phyloP scores from a whole-genome alignment of 306 rosid genomes.

The Canavalia gladiata region DNA sequence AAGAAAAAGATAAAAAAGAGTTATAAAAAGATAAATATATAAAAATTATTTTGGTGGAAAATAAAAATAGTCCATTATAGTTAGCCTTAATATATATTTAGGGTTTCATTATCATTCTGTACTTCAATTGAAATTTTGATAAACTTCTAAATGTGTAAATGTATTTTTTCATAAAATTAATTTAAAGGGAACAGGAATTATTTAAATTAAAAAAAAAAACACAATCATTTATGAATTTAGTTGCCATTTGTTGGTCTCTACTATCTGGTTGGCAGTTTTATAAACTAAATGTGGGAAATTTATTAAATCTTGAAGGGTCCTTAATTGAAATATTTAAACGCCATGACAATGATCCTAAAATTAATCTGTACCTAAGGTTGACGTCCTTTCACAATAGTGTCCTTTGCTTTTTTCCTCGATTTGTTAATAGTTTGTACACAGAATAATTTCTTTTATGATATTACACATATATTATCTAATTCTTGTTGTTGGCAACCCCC shows the following conservation, averaged over 20 bases:
- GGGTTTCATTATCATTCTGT: background rate
- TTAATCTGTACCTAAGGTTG: background rate
- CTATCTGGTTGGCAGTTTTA: background rate
- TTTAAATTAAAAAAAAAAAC: background rate
- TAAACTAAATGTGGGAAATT: background rate
- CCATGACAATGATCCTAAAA: background rate
- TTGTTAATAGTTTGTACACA: background rate
- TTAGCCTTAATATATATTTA: background rate
- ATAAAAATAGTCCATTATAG: background rate
- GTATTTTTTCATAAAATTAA: background rate
- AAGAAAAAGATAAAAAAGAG: too few species aligned
- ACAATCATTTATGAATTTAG: background rate
- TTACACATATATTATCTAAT: background rate
- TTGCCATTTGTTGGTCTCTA: background rate
- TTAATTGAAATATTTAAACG: background rate
- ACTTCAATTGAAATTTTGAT: background rate
- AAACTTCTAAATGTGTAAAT: background rate
- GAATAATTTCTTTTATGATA: constrained; percentile 16
- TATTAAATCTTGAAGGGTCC: background rate
- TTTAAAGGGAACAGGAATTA: background rate
- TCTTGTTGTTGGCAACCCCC: background rate
- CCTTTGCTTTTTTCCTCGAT: background rate
- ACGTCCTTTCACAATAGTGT: background rate
- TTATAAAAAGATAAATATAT: too few species aligned
- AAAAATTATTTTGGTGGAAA: background rate